Conservation (phyloP, 75 land plant species). For the Picea glauca region DNA sequence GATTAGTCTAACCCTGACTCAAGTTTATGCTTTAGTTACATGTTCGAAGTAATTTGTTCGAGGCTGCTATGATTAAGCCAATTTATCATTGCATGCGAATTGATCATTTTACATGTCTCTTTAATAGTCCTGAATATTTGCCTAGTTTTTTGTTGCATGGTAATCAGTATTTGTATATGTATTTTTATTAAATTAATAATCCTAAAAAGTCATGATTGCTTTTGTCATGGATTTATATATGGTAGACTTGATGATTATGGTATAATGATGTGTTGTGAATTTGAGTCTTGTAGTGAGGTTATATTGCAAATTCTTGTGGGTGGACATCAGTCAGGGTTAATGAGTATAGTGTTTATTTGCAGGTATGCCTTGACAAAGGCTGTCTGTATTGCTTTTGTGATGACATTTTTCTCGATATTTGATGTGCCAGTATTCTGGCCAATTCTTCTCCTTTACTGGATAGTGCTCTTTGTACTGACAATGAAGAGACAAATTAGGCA, state of each 20-base stretch:
- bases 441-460: slow-evolving; percentile 60
- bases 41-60: not conserved
- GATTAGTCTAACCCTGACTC: not conserved
- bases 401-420: slow-evolving; percentile 48
- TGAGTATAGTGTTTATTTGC: not conserved
- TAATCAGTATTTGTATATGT: not conserved
- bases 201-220: not conserved
- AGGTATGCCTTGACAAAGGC: slow-evolving; percentile 22
- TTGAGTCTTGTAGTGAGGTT: not conserved
- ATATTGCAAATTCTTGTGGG: not conserved
- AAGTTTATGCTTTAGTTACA: not conserved
- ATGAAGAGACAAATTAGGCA: slow-evolving; percentile 63
- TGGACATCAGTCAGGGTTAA: not conserved
- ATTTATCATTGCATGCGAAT: not conserved
- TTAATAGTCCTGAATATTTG: not conserved
- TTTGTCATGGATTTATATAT: not conserved
- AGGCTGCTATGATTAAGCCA: not conserved
- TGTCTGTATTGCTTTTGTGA: slow-evolving; percentile 32
- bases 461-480: slow-evolving; percentile 46
- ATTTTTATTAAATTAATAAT: not conserved
- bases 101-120: not conserved
- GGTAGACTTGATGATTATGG: not conserved
- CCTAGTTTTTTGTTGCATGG: not conserved
- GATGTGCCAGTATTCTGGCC: slow-evolving; percentile 68
- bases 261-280: not conserved